A percentile compares a stretch with the other conserved stretches of the same genome.
phyloP scores from a whole-genome alignment of 495 filamentous ascomycete species.

The Penicillium nucicola region DNA sequence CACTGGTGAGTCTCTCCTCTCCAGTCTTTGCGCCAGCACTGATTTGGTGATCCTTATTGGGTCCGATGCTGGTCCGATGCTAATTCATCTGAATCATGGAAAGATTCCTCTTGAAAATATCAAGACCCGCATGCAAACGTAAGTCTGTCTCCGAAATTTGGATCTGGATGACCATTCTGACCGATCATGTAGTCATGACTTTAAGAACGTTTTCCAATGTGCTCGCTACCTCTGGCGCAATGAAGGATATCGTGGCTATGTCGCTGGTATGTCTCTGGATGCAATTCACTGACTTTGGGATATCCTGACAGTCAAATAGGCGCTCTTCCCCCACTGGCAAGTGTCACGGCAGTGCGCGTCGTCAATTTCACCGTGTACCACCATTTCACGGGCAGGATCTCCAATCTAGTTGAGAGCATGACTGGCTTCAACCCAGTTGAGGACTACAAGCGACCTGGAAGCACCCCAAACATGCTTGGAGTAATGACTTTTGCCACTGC shows the following conservation, averaged over 20 bases:
- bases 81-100: background rate
- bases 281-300: background rate
- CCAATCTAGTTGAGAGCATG: slow-evolving; percentile 41
- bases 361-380: slow-evolving; percentile 94
- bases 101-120: slow-evolving; percentile 49
- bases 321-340: slow-evolving; percentile 74
- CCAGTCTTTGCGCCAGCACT: background rate
- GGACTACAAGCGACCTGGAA: slow-evolving; percentile 66
- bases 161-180: background rate
- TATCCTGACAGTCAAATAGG: slow-evolving; percentile 43
- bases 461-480: slow-evolving; percentile 64
- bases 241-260: slow-evolving; percentile 46
- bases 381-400: slow-evolving; percentile 72
- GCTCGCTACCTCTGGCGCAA: slow-evolving; percentile 43
- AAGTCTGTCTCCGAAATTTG: slow-evolving; percentile 6
- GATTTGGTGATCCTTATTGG: background rate
- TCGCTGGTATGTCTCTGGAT: slow-evolving; percentile 35
- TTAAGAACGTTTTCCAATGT: slow-evolving; percentile 40
- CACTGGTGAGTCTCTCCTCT: slow-evolving; percentile 35
- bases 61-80: background rate
- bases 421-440: slow-evolving; percentile 69
- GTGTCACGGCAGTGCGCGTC: slow-evolving; percentile 85
- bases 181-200: slow-evolving; percentile 33
- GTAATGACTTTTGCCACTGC: slow-evolving; percentile 73
- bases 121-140: slow-evolving; percentile 53